Evolutionary conservation across 345 rosid species (phyloP).

Genomic region (Xanthoceras sorbifolium): DNA sequence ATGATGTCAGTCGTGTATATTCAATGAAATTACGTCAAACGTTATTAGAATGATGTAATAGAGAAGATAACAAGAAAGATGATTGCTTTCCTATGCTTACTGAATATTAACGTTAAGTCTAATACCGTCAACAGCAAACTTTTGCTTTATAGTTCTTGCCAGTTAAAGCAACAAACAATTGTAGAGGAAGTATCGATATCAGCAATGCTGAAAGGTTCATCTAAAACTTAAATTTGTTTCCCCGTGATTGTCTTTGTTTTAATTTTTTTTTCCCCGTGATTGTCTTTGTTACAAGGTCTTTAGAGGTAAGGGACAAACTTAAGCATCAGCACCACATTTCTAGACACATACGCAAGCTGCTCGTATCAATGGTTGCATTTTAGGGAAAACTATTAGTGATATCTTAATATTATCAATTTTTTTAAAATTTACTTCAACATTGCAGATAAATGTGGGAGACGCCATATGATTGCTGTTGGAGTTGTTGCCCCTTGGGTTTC

Average conservation of each 20-base stretch:
- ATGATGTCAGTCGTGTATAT: background rate
- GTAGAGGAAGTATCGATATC: background rate
- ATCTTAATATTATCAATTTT: background rate
- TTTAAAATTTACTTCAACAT: background rate
- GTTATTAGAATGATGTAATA: background rate
- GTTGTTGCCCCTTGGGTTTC: conserved; percentile 63
- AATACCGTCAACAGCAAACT: background rate
- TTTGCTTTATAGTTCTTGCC: background rate
- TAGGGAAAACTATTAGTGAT: background rate
- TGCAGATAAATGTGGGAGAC: conserved; percentile 65
- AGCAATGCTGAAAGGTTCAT: background rate
- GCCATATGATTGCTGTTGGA: conserved; percentile 61
- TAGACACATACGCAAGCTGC: background rate
- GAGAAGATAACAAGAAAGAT: background rate
- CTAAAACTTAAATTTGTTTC: background rate
- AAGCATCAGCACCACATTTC: background rate
- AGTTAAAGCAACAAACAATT: background rate
- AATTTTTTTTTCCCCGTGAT: background rate
- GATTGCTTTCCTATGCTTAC: background rate
- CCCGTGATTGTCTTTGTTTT: background rate
- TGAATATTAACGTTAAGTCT: background rate
- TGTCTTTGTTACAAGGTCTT: background rate
- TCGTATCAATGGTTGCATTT: background rate
- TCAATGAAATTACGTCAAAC: background rate
- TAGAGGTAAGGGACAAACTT: background rate